These are phyloP conservation scores for Pseudogymnoascus destructans DNA, from an alignment of 2,329 filamentous ascomycete species.

Conservation along the genomic window DNA sequence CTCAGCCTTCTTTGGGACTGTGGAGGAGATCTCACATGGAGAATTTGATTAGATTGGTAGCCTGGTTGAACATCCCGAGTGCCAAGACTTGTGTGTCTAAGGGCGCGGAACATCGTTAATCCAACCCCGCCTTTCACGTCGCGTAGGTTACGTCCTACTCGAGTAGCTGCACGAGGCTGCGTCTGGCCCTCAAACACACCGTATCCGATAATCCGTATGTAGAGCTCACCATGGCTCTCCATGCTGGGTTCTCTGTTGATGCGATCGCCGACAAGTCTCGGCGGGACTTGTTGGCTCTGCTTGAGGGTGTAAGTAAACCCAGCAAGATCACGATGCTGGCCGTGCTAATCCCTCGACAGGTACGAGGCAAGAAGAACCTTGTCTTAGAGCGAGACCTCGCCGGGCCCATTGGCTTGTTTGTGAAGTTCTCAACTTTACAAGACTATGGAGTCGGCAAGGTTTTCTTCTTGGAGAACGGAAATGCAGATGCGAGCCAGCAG, in stretches of 20 bases:
- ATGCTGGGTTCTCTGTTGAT: constrained; percentile 57
- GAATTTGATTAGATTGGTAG: background rate
- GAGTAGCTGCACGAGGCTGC: background rate
- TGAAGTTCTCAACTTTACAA: constrained; percentile 89
- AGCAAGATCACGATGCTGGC: background rate
- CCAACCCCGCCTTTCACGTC: constrained; percentile 7
- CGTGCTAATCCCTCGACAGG: constrained; percentile 42
- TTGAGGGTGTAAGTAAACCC: constrained; percentile 70
- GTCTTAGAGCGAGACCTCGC: constrained; percentile 85
- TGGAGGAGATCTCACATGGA: background rate
- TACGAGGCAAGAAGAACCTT: constrained; percentile 96
- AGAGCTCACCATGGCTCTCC: constrained; percentile 54
- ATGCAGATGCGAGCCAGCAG: constrained; percentile 84
- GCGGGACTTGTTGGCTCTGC: constrained; percentile 76
- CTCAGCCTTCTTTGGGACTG: background rate
- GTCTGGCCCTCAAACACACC: constrained; percentile 1
- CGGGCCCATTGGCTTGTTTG: constrained; percentile 77
- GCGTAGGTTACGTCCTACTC: constrained; percentile 2
- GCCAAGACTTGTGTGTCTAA: background rate
- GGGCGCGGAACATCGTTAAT: background rate
- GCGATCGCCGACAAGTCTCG: constrained; percentile 71
- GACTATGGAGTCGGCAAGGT: constrained; percentile 98
- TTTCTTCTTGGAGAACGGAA: constrained; percentile 91
- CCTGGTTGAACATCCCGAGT: background rate
- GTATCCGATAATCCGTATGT: constrained; percentile 23